These are phyloP conservation scores for Pseudogymnoascus pannorum DNA, from an alignment of 2,329 filamentous ascomycete species.

Conservation along the genomic window DNA sequence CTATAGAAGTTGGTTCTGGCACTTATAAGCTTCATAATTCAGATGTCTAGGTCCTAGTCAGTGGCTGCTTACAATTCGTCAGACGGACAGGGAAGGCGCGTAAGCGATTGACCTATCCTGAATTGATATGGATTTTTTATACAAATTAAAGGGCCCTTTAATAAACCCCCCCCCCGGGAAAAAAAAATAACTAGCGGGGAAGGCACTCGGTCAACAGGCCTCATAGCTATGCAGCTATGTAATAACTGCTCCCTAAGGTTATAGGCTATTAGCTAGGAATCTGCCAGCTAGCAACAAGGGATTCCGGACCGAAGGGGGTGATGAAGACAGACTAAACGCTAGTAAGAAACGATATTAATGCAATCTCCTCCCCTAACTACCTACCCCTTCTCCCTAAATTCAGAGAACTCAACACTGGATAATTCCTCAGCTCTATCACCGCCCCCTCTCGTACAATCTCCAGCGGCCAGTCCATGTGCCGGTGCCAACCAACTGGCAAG, in stretches of 20 bases:
- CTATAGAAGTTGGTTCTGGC: slow-evolving; percentile 5
- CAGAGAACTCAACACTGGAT: neutral
- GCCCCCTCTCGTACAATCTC: slow-evolving; percentile 12
- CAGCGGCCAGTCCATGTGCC: slow-evolving; percentile 17
- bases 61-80: neutral
- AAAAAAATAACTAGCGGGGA: too few species aligned
- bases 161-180: neutral
- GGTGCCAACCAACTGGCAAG: slow-evolving; percentile 15
- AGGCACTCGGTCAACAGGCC: too few species aligned
- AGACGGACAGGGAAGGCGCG: neutral
- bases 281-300: too few species aligned
- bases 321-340: too few species aligned
- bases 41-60: neutral
- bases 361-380: too few species aligned
- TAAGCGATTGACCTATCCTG: neutral
- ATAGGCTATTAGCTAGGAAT: too few species aligned
- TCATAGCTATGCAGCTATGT: too few species aligned
- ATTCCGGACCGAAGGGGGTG: too few species aligned
- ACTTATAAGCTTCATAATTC: neutral
- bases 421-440: neutral
- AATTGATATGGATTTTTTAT: neutral
- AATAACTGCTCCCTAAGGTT: too few species aligned
- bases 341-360: too few species aligned
- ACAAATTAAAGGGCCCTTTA: neutral
- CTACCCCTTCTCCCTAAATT: too few species aligned